Percentiles rank a stretch among this genome's conserved stretches.
These are phyloP conservation scores for Sideroxylon spinosum DNA, from an alignment of 179 eudicot genomes.

Conservation along the genomic window DNA sequence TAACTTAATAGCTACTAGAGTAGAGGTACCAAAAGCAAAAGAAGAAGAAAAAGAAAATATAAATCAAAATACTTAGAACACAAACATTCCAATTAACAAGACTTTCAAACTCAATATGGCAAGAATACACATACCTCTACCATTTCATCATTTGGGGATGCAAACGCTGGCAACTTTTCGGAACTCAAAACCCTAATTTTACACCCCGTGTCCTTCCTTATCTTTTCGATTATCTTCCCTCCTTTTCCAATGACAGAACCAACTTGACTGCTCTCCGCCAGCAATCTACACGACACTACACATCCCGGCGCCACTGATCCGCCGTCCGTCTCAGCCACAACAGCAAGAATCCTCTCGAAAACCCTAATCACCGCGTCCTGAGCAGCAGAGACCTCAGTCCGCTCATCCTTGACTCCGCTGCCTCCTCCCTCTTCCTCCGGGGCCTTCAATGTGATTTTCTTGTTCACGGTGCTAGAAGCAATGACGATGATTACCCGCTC, in stretches of 20 bases:
- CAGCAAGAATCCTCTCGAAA: conserved; percentile 66
- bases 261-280: conserved; percentile 43
- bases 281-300: conserved; percentile 46
- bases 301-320: conserved; percentile 28
- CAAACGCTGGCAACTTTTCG: conserved; percentile 40
- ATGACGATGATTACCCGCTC: conserved; percentile 51
- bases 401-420: neutral
- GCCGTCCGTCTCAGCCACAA: conserved; percentile 48
- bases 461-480: conserved; percentile 22
- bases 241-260: conserved; percentile 80
- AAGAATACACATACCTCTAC: conserved; percentile 49
- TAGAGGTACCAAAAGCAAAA: too few relatives aligned
- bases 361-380: conserved; percentile 73
- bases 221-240: conserved; percentile 55
- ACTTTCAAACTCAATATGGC: neutral
- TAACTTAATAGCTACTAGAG: too few relatives aligned
- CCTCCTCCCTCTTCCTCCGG: neutral
- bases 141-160: conserved; percentile 40
- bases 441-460: conserved; percentile 12
- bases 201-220: conserved; percentile 62
- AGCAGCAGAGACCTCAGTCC: conserved; percentile 42
- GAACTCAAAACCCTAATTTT: conserved; percentile 59
- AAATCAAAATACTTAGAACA: too few relatives aligned
- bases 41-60: neutral
- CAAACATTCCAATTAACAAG: neutral